Percentiles rank a stretch among this genome's conserved stretches.
Conservation (phyloP, 2,329 filamentous ascomycete species). For the Endoconidiophora polonica region DNA sequence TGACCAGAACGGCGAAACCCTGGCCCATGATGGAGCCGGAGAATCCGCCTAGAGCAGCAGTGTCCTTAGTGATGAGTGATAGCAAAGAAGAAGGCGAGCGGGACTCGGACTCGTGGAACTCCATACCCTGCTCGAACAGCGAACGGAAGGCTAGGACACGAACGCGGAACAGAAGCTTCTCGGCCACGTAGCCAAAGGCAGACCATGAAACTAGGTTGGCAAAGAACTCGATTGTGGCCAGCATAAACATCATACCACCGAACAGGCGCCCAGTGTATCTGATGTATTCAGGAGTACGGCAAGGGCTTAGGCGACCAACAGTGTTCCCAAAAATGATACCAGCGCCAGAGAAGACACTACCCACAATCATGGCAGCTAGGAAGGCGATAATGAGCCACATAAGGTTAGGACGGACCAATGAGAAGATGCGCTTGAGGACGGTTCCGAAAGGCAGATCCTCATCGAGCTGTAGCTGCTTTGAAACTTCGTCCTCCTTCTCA, state of each 20-base stretch:
- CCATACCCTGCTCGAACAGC: constrained; percentile 46
- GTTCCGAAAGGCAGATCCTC: constrained; percentile 23
- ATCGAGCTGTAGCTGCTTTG: constrained; percentile 23
- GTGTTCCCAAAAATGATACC: constrained; percentile 33
- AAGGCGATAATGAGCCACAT: constrained; percentile 25
- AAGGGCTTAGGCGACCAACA: constrained; percentile 29
- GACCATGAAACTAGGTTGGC: constrained; percentile 40
- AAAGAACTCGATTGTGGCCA: constrained; percentile 30
- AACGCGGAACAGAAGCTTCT: constrained; percentile 47
- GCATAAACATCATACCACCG: constrained; percentile 38
- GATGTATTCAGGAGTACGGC: constrained; percentile 24
- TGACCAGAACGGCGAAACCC: constrained; percentile 49
- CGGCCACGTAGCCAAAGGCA: constrained; percentile 33
- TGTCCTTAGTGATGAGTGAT: constrained; percentile 52
- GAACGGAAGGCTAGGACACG: constrained; percentile 48
- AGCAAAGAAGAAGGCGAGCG: constrained; percentile 46
- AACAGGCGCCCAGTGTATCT: constrained; percentile 28
- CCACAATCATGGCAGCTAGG: constrained; percentile 34
- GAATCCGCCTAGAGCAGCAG: constrained; percentile 48
- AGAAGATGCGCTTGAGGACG: constrained; percentile 23
- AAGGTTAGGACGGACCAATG: constrained; percentile 24
- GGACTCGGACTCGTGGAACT: constrained; percentile 53
- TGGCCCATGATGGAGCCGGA: constrained; percentile 56
- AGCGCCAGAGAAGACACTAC: constrained; percentile 34
- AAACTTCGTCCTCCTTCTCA: constrained; percentile 20